These are phyloP conservation scores for Phytophthora idaei DNA, from an alignment of 352 stramenopile genomes.

Conservation along the genomic window DNA sequence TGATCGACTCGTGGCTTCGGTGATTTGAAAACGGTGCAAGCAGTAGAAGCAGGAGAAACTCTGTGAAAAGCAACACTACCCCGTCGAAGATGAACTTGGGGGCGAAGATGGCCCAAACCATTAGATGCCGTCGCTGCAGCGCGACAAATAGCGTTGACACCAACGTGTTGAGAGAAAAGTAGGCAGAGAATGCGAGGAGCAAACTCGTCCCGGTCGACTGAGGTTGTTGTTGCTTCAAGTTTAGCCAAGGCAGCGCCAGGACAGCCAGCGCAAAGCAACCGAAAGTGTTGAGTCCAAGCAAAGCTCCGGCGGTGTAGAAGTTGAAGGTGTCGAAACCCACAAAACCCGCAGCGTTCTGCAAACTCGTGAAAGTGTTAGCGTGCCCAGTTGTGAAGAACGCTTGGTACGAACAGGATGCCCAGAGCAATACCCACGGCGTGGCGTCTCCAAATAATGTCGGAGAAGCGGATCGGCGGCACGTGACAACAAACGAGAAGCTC, in stretches of 20 bases:
- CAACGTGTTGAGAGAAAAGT: slow-evolving; percentile 61
- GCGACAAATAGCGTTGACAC: slow-evolving; percentile 87
- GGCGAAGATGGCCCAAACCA: slow-evolving; percentile 94
- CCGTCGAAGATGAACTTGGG: slow-evolving; percentile 92
- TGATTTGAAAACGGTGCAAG: slow-evolving; percentile 26
- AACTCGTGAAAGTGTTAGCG: slow-evolving; percentile 88
- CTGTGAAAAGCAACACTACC: slow-evolving; percentile 59
- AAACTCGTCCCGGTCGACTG: neutral
- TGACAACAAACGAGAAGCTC: slow-evolving; percentile 50
- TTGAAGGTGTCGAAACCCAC: slow-evolving; percentile 89
- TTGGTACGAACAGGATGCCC: slow-evolving; percentile 63
- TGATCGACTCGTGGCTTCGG: neutral
- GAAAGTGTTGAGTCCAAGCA: slow-evolving; percentile 91
- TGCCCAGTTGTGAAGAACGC: slow-evolving; percentile 91
- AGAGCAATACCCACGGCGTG: slow-evolving; percentile 61
- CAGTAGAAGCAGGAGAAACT: slow-evolving; percentile 51
- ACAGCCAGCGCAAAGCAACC: slow-evolving; percentile 64
- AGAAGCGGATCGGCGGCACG: slow-evolving; percentile 15
- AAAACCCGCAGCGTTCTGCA: slow-evolving; percentile 91
- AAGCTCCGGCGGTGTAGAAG: slow-evolving; percentile 69
- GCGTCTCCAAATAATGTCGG: slow-evolving; percentile 5
- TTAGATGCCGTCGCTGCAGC: slow-evolving; percentile 88
- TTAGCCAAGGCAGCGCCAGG: slow-evolving; percentile 44
- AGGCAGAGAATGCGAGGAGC: slow-evolving; percentile 40
- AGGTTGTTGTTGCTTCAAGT: slow-evolving; percentile 8